Conservation (phyloP, 1,284 basidiomycete genomes). For the Vanrija sp. region DNA sequence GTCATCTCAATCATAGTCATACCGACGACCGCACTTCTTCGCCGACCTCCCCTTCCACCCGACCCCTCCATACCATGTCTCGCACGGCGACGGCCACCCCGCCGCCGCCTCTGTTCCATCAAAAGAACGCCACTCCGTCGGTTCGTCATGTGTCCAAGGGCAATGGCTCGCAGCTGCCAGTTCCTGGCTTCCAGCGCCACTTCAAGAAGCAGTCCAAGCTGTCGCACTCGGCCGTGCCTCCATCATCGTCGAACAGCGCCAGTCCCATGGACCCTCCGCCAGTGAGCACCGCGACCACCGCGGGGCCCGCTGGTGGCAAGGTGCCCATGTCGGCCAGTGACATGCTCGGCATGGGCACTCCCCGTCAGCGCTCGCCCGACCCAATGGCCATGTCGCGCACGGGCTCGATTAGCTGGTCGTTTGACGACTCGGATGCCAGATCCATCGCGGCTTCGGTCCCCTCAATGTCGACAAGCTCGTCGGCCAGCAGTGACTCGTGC, state of each 20-base stretch:
- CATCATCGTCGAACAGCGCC: background rate
- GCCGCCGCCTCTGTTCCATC: conserved; percentile 41
- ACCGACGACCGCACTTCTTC: conserved; percentile 45
- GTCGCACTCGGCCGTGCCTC: background rate
- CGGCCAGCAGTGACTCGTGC: conserved; percentile 5
- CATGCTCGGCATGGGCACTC: conserved; percentile 11
- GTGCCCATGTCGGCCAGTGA: conserved; percentile 18
- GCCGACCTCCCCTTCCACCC: conserved; percentile 33
- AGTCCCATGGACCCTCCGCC: background rate
- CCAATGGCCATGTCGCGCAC: conserved; percentile 10
- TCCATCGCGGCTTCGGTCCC: conserved; percentile 17
- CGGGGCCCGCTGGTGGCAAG: too few relatives aligned
- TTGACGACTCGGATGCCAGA: conserved; percentile 10
- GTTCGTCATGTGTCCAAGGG: conserved; percentile 29
- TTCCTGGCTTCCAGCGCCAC: conserved; percentile 11
- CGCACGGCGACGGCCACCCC: conserved; percentile 39
- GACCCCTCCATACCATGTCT: conserved; percentile 30
- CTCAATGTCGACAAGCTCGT: conserved; percentile 11
- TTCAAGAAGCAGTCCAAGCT: conserved; percentile 10
- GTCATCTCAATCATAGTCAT: conserved; percentile 35
- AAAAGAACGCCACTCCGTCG: conserved; percentile 33
- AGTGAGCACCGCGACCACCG: too few relatives aligned
- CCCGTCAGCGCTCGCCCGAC: conserved; percentile 6
- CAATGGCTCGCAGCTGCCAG: background rate
- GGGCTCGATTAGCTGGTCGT: conserved; percentile 9